phyloP scores from a whole-genome alignment of 2,329 filamentous ascomycete species.

The Hymenoscyphus repandus region DNA sequence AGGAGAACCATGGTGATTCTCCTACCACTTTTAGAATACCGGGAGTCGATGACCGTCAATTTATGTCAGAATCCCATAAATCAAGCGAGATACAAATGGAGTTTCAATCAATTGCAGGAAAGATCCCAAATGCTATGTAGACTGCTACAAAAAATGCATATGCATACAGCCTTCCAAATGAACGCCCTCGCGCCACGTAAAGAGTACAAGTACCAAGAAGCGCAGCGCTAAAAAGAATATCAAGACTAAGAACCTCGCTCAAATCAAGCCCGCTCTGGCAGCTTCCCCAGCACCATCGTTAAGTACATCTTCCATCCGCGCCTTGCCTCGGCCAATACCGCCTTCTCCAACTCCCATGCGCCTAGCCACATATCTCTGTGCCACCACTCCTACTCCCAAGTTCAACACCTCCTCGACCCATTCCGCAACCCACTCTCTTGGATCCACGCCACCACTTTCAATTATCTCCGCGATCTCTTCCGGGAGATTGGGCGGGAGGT shows the following conservation, averaged over 20 bases:
- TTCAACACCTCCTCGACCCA: constrained; percentile 89
- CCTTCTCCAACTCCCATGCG: constrained; percentile 95
- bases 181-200: too few relatives aligned
- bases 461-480: constrained; percentile 86
- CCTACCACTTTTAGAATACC: too few relatives aligned
- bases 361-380: constrained; percentile 89
- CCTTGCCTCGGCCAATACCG: constrained; percentile 56
- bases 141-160: too few relatives aligned
- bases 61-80: too few relatives aligned
- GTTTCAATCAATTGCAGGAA: too few relatives aligned
- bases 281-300: constrained; percentile 54
- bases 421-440: constrained; percentile 93
- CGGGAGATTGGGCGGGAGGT: constrained; percentile 51
- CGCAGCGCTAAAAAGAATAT: too few relatives aligned
- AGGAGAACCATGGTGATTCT: too few relatives aligned
- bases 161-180: too few relatives aligned
- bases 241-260: neutral
- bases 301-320: constrained; percentile 50
- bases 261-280: constrained; percentile 49
- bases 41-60: too few relatives aligned
- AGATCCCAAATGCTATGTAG: too few relatives aligned
- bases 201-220: too few relatives aligned
- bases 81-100: too few relatives aligned
- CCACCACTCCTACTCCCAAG: constrained; percentile 76
- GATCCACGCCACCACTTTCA: constrained; percentile 70